These are phyloP conservation scores for Rhytidhysteron rufulum DNA, from an alignment of 2,329 filamentous ascomycete species.

Conservation along the genomic window DNA sequence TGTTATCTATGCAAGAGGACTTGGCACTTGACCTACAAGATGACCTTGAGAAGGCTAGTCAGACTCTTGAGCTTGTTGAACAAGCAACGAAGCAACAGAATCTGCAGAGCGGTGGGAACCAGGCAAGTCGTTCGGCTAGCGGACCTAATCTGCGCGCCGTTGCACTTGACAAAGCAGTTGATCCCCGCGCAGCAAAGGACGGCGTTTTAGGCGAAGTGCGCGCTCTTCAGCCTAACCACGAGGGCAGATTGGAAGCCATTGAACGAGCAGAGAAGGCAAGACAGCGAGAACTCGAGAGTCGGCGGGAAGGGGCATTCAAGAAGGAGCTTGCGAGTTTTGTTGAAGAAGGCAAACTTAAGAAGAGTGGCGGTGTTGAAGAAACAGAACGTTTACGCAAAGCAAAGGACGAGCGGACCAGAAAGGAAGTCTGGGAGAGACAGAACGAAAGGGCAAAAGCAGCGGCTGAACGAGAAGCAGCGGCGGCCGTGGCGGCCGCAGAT, in stretches of 20 bases:
- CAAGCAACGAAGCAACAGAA: conserved; percentile 97
- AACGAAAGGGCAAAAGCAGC: conserved; percentile 42
- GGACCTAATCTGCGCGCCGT: conserved; percentile 32
- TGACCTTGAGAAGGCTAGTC: conserved; percentile 88
- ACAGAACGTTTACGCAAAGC: conserved; percentile 77
- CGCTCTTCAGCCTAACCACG: conserved; percentile 90
- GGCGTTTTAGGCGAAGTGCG: conserved; percentile 89
- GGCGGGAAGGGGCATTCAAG: conserved; percentile 72
- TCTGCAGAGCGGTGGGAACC: conserved; percentile 64
- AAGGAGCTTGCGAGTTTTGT: conserved; percentile 85
- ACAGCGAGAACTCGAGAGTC: conserved; percentile 79
- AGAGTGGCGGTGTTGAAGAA: conserved; percentile 92
- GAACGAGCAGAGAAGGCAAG: conserved; percentile 92
- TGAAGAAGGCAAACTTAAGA: conserved; percentile 86
- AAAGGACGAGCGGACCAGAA: conserved; percentile 82
- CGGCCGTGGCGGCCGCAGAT: conserved; percentile 25
- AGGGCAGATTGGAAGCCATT: conserved; percentile 88
- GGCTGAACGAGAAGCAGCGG: conserved; percentile 42
- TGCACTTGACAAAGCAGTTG: conserved; percentile 48
- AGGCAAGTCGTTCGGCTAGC: conserved; percentile 47
- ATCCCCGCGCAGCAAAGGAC: conserved; percentile 83
- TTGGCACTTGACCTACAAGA: conserved; percentile 87
- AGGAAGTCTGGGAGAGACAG: conserved; percentile 63
- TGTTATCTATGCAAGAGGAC: conserved; percentile 94
- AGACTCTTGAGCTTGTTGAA: conserved; percentile 93